Base-by-base conservation (phyloP, 768 basidiomycete genomes). In the Fomitopsis pulvina region DNA sequence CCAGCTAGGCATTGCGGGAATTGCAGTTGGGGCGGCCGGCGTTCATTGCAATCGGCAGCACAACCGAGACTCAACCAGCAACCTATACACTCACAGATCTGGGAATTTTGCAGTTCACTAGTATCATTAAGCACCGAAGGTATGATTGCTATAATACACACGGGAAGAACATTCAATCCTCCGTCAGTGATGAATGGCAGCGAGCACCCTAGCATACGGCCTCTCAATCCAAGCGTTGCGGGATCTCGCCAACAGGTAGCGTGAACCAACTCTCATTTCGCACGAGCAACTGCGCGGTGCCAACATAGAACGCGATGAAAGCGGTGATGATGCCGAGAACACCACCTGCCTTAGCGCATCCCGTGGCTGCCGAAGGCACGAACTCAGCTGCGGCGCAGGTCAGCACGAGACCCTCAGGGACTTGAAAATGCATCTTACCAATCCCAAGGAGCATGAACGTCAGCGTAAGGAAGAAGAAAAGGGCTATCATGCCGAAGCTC, bases 381-480 rank as follows among this genome's bases (percentile, higher is more conserved):
- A 62, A 54, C 25, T 61, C 55, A 44, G 55, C 60, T 57, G 50
- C 44, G 45, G 10, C 12, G 47, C 4, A 42, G 28, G 45, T 53
- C 38, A 53, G 47, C 45, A 42, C n/a, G 37, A 25, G 12, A 11
- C 16, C 20, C 10, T 10, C 18, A 12, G 14, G 37, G 25, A n/a
- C 9, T 24, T 16, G 18, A 10, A 28, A 12, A 11, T n/a, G 10
- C 16, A 74, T n/a, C 57, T 64, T 58, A 56, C 74, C 72, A 10
- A 65, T 54, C 4, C 68, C 69, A 37, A 80, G 69, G 14, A 79
- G 50, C 37, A 73, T 37, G 68, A 78, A 84, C 5, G 81, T 82
- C 44, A 77, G 50, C 25, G 66, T 69, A 20, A 84, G 72, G 72
- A 68, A 78, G 64, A 70, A 63, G 61, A 83, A 76, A 16, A 84